These are phyloP conservation scores for Ganoderma multipileum DNA, from an alignment of 1,284 basidiomycete genomes.

Conservation along the genomic window DNA sequence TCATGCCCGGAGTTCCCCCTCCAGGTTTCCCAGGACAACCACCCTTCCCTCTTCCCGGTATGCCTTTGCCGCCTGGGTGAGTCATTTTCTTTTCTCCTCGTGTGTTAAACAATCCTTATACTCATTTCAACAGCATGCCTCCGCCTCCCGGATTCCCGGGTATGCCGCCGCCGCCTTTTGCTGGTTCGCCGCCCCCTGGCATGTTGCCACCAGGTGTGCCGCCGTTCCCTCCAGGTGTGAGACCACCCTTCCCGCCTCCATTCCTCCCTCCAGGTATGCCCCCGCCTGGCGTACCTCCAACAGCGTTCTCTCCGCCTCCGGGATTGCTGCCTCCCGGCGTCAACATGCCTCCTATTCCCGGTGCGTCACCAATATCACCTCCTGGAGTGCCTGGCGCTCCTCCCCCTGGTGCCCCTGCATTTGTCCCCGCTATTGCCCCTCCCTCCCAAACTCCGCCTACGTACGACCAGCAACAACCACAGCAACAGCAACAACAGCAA, in stretches of 20 bases:
- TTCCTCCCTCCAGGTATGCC: slow-evolving; percentile 40
- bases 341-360: slow-evolving; percentile 30
- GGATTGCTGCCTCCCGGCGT: slow-evolving; percentile 29
- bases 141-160: slow-evolving; percentile 40
- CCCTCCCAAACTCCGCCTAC: slow-evolving; percentile 7
- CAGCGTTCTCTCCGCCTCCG: slow-evolving; percentile 32
- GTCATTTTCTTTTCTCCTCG: slow-evolving; percentile 27
- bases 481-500: slow-evolving; percentile 10
- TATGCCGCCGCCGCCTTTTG: slow-evolving; percentile 42
- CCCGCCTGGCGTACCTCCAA: slow-evolving; percentile 32
- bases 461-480: slow-evolving; percentile 16
- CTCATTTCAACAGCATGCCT: slow-evolving; percentile 12
- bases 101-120: neutral
- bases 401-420: slow-evolving; percentile 14
- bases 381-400: slow-evolving; percentile 16
- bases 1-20: slow-evolving; percentile 48
- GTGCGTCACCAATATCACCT: slow-evolving; percentile 30
- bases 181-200: slow-evolving; percentile 43
- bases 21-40: slow-evolving; percentile 48
- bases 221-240: slow-evolving; percentile 50
- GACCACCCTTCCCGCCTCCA: slow-evolving; percentile 45
- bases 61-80: slow-evolving; percentile 52
- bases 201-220: slow-evolving; percentile 43
- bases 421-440: slow-evolving; percentile 15
- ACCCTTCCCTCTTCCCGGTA: slow-evolving; percentile 43